Conservation (phyloP, 768 basidiomycete genomes). For the Epithele typhae region DNA sequence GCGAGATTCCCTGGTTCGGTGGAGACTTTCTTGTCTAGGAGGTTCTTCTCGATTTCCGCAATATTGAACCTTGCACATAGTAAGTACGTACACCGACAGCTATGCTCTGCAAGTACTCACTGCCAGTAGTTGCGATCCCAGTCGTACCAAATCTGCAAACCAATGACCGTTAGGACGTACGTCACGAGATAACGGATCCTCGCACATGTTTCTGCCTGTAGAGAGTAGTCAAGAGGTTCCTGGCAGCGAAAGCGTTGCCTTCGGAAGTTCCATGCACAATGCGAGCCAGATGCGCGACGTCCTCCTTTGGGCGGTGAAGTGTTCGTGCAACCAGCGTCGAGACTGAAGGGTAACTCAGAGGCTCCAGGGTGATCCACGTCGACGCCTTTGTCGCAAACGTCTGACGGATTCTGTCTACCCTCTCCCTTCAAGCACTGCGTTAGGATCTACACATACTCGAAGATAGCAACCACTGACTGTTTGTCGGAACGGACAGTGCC, state of each 20-base stretch:
- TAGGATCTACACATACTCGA: not conserved
- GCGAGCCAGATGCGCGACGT: conserved; percentile 47
- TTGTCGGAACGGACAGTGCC: conserved; percentile 57
- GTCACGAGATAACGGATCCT: not conserved
- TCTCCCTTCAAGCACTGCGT: conserved; percentile 18
- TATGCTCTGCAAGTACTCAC: conserved; percentile 32
- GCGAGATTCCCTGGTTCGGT: conserved; percentile 59
- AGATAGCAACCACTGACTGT: conserved; percentile 34
- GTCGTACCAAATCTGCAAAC: conserved; percentile 54
- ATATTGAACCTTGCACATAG: conserved; percentile 46
- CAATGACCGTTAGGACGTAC: no score
- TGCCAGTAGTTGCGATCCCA: conserved; percentile 65
- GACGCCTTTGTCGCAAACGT: conserved; percentile 59
- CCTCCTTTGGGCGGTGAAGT: conserved; percentile 54
- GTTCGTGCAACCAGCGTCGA: conserved; percentile 59
- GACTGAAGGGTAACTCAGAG: conserved; percentile 52
- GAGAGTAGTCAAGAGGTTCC: conserved; percentile 58
- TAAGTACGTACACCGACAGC: not conserved
- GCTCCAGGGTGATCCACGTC: conserved; percentile 66
- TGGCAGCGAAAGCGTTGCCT: conserved; percentile 68
- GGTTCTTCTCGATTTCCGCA: conserved; percentile 47
- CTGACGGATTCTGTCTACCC: conserved; percentile 45
- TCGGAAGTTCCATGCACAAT: conserved; percentile 54
- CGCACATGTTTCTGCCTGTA: conserved; percentile 61
- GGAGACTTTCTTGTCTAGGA: conserved; percentile 45